These are phyloP conservation scores for Russula virescens DNA, from an alignment of 768 basidiomycete species.

Conservation along the genomic window DNA sequence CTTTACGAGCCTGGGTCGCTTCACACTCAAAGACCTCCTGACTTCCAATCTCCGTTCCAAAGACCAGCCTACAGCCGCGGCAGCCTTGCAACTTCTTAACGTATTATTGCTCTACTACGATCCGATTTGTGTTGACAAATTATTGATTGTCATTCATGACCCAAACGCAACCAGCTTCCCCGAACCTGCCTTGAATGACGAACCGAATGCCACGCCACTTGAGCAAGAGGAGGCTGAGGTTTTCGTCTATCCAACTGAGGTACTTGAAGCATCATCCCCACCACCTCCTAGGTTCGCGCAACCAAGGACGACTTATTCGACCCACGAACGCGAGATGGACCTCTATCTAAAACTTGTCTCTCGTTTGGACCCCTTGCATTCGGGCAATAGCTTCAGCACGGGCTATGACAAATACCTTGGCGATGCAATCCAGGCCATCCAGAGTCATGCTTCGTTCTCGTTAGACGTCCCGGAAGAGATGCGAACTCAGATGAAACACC, in stretches of 20 bases:
- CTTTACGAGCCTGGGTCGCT: conserved; percentile 81
- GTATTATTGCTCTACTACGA: conserved; percentile 70
- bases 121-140: conserved; percentile 52
- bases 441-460: conserved; percentile 56
- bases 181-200: conserved; percentile 38
- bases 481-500: conserved; percentile 52
- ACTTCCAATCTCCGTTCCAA: conserved; percentile 70
- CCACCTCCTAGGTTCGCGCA: conserved; percentile 39
- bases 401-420: conserved; percentile 79
- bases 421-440: conserved; percentile 66
- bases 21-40: conserved; percentile 87
- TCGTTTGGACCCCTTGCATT: conserved; percentile 66
- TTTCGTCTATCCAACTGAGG: conserved; percentile 41
- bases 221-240: conserved; percentile 39
- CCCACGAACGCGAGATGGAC: conserved; percentile 79
- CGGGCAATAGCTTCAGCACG: conserved; percentile 71
- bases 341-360: conserved; percentile 75
- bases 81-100: conserved; percentile 76
- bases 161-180: conserved; percentile 71
- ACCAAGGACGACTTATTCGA: conserved; percentile 69
- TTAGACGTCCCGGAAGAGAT: conserved; percentile 38
- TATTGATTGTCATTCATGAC: conserved; percentile 67
- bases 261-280: conserved; percentile 5
- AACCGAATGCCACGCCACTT: conserved; percentile 14
- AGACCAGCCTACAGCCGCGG: conserved; percentile 57